Base-by-base conservation (phyloP, 2,329 filamentous ascomycete species). In the Hymenoscyphus repandus region DNA sequence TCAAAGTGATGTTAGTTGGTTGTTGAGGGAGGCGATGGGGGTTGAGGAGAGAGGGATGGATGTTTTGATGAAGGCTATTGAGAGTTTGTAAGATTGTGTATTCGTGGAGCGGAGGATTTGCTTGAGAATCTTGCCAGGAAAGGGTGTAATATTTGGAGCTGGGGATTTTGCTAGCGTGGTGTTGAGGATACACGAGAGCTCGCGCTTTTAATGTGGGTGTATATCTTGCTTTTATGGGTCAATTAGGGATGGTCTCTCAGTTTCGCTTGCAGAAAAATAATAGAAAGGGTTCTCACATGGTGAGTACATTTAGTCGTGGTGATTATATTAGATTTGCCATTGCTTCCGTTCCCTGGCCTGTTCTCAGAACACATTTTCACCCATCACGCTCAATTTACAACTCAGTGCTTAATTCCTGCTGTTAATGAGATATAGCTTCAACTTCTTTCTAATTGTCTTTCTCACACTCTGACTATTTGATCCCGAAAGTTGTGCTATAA, bases 1-100 rank as follows among this genome's bases (percentile, higher is more conserved):
- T 61, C 79, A 93, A 67, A 97, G 92, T 65, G 92, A 97, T 73
- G 77, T 97, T 39, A 85, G 87, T 4, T 86, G 85, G 71, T 70
- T 93, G 50, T 71, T 96, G 22, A 82, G 82, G 33, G 82, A 82
- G 36, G 69, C 69, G 4, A 45, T 38, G 67, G 61, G 55, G 1
- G 61, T 67, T 43, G 62, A 73, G 31, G 70, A 70, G n/a, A 71
- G 70, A 40, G 79, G 78, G 1, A 58, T 87, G 22, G 74, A 81
- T 50, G 81, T 85, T 5, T 68, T 86, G 54, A 66, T 83, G 51
- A 74, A 70, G 56, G 80, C 80, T 18, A 83, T 86, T 57, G 80
- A 79, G 60, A 72, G 73, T 7, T 67, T 86, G 51, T 85, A 58
- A 54, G 32, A 47, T 52, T 36, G 41, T 17, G 18, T 17, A 17